Percentiles rank a stretch among this genome's conserved stretches.
Conservation (phyloP, 768 basidiomycete species). For the Kwoniella sp. region DNA sequence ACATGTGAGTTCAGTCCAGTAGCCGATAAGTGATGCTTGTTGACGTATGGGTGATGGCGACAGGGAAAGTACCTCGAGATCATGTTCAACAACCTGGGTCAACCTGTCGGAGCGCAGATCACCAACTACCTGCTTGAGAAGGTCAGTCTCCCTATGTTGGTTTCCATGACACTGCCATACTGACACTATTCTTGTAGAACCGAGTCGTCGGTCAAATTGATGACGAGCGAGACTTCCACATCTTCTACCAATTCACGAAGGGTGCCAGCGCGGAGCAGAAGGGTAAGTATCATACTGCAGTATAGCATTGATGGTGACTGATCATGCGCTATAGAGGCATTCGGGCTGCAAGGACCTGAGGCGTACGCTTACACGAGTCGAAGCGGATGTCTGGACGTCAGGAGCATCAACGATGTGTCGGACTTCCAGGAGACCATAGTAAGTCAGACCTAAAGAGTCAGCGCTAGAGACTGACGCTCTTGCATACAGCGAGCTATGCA, state of each 20-base stretch:
- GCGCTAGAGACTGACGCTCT: not conserved
- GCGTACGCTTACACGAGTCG: slow-evolving; percentile 88
- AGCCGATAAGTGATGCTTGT: not conserved
- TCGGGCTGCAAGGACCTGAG: slow-evolving; percentile 93
- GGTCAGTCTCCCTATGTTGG: no score
- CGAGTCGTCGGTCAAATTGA: slow-evolving; percentile 90
- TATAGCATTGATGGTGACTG: not conserved
- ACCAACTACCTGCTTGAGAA: slow-evolving; percentile 98
- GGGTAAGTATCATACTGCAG: slow-evolving; percentile 55
- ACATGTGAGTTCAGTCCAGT: slow-evolving; percentile 64
- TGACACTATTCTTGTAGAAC: slow-evolving; percentile 30
- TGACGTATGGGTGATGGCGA: not conserved
- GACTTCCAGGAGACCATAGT: slow-evolving; percentile 89
- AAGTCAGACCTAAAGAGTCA: slow-evolving; percentile 40
- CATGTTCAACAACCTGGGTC: slow-evolving; percentile 90
- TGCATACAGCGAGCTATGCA: slow-evolving; percentile 77
- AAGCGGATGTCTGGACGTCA: slow-evolving; percentile 86
- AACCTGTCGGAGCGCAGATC: slow-evolving; percentile 95
- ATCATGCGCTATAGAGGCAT: slow-evolving; percentile 61
- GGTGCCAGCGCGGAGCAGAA: slow-evolving; percentile 83
- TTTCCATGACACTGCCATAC: no score
- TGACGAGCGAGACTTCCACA: slow-evolving; percentile 95
- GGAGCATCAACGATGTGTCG: slow-evolving; percentile 79
- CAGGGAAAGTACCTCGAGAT: slow-evolving; percentile 99
- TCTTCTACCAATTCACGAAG: slow-evolving; percentile 99